phyloP scores from a whole-genome alignment of 2,329 filamentous ascomycete species.

The Paramyrothecium roridum region DNA sequence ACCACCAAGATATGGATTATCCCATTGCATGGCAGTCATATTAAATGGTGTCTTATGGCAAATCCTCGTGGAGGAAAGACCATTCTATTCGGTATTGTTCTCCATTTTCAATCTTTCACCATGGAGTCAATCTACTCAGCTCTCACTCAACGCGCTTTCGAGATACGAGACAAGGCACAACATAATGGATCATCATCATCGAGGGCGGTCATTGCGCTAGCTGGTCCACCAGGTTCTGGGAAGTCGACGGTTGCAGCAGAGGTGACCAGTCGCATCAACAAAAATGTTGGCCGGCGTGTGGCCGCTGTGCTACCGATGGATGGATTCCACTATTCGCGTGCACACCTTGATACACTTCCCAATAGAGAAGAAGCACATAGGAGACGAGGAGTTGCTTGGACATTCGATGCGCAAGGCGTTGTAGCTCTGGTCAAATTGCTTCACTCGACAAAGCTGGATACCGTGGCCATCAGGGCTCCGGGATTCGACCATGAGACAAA shows the following conservation, averaged over 20 bases:
- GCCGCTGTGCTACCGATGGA: not conserved
- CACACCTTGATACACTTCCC: not conserved
- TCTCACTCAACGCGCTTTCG: not conserved
- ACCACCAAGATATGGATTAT: too few species aligned
- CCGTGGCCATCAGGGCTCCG: not conserved
- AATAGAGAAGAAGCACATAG: not conserved
- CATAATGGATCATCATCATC: not conserved
- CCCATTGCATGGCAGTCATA: too few species aligned
- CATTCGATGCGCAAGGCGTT: not conserved
- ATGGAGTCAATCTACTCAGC: not conserved
- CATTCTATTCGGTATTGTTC: not conserved
- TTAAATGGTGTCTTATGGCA: too few species aligned
- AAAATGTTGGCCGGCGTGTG: not conserved
- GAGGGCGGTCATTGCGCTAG: constrained; percentile 12
- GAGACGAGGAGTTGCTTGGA: not conserved
- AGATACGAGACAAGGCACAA: not conserved
- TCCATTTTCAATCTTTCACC: not conserved
- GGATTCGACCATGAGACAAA: not conserved
- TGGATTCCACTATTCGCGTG: not conserved
- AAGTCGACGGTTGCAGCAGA: constrained; percentile 20
- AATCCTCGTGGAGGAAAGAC: too few species aligned
- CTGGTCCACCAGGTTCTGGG: not conserved
- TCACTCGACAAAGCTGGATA: not conserved
- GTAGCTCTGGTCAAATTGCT: not conserved
- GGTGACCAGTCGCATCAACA: not conserved